Conservation (phyloP, 2,329 filamentous ascomycete genomes). For the Fusarium nurragi region DNA sequence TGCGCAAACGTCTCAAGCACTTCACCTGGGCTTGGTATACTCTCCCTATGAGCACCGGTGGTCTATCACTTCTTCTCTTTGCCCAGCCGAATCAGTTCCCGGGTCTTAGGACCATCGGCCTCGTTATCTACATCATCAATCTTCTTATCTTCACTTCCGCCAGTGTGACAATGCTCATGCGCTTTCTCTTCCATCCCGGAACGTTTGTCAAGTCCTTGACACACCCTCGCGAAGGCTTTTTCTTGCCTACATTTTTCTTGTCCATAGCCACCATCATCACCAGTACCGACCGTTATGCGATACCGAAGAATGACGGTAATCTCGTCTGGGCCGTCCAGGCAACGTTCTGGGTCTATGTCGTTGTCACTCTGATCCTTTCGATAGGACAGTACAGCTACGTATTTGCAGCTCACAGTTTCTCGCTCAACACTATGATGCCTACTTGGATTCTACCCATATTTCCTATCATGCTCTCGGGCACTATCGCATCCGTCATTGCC, state of each 20-base stretch:
- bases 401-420: slow-evolving; percentile 67
- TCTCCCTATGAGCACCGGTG: slow-evolving; percentile 78
- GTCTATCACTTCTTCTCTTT: slow-evolving; percentile 71
- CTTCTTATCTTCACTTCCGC: slow-evolving; percentile 69
- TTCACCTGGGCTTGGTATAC: slow-evolving; percentile 82
- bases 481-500: slow-evolving; percentile 73
- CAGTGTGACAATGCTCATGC: slow-evolving; percentile 60
- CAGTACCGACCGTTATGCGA: slow-evolving; percentile 71
- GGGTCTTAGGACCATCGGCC: slow-evolving; percentile 70
- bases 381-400: slow-evolving; percentile 74
- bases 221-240: slow-evolving; percentile 74
- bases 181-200: slow-evolving; percentile 69
- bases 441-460: slow-evolving; percentile 81
- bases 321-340: slow-evolving; percentile 68
- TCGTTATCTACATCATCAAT: slow-evolving; percentile 74
- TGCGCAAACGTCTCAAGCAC: slow-evolving; percentile 61
- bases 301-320: slow-evolving; percentile 62
- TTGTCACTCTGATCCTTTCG: slow-evolving; percentile 66
- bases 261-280: slow-evolving; percentile 73
- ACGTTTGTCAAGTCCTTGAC: slow-evolving; percentile 65
- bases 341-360: slow-evolving; percentile 75
- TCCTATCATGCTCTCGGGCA: slow-evolving; percentile 77
- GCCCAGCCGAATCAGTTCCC: slow-evolving; percentile 70
- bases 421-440: slow-evolving; percentile 74
- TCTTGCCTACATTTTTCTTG: slow-evolving; percentile 76